Base-by-base conservation (phyloP, 2,329 filamentous ascomycete species). In the Pseudogymnoascus sp. region DNA sequence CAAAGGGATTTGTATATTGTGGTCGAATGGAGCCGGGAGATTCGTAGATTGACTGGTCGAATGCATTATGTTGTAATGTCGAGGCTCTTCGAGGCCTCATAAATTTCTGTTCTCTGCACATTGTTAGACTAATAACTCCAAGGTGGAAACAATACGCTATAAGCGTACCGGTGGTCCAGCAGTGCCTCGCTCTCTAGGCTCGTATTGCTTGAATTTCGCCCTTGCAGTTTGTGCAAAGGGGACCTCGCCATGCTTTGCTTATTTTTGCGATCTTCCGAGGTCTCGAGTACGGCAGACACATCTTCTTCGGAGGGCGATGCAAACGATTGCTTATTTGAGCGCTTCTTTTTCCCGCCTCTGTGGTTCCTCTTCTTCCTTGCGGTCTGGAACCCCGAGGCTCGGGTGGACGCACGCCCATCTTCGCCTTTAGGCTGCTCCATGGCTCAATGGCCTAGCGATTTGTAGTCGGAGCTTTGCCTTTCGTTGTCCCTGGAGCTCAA, bases 131-230 rank as follows among this genome's bases (percentile, higher is more conserved):
- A 68, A 66, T 61, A 11, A 24, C 47, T 16, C 37, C 62, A 8
- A 60, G 21, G 19, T 31, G n/a, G 31, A 50, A 19, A 35, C 33
- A 42, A 24, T 13, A 60, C 16, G 19, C 24, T 21, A 37, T 60
- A 40, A 35, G 38, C 77, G 66, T 77, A 89, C 86, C 91, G 85
- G 75, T 97, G 93, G 75, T 97, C 93, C 16, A 97, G 79, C 68
- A 97, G 78, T 6, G 85, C 87, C 72, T 96, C 88, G 74, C 92
- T 97, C 68, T 97, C 93, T 67, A 97, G 79, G 74, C 93, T 97
- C 0, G 90, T 92, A 70, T 83, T 87, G 77, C 93, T 97, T 67
- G 87, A 72, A 72, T 89, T 91, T 50, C 78, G 76, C 6, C 79
- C 72, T 61, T 78, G 75, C 64, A 81, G 72, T 68, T 78, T 74